A percentile compares a stretch with the other conserved stretches of the same genome.
Evolutionary conservation across 169 alveolate genomes (phyloP).

Genomic region (Amoebophrya sp.): DNA sequence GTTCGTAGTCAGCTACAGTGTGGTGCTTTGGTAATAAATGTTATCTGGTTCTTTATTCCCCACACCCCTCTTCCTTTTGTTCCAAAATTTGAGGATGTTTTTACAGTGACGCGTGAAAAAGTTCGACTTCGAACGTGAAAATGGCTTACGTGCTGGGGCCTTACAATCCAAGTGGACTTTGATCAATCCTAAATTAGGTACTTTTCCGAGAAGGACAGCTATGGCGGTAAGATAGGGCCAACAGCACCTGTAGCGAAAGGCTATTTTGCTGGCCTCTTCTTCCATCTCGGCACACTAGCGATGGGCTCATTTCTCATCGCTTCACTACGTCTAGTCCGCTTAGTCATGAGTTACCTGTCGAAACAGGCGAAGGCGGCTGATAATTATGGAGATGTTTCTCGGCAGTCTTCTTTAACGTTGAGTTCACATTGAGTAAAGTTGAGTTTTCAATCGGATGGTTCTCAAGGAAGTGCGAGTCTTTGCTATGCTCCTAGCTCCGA

Average conservation of each 20-base stretch:
- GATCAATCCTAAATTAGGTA: not conserved
- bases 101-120: too few species aligned
- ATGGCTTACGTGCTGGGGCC: too few species aligned
- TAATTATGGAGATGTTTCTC: too few species aligned
- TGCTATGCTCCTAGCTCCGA: too few species aligned
- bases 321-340: not conserved
- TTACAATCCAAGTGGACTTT: too few species aligned
- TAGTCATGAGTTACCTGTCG: not conserved
- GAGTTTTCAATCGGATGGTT: too few species aligned
- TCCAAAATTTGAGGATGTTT: too few species aligned
- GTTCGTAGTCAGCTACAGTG: constrained; percentile 20
- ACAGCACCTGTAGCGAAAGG: not conserved
- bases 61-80: too few species aligned
- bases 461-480: too few species aligned
- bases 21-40: not conserved
- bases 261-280: not conserved
- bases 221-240: not conserved
- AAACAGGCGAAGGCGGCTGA: not conserved
- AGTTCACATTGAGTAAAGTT: too few species aligned
- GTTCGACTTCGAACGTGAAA: not conserved
- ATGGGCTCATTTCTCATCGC: not conserved
- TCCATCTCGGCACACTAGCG: constrained; percentile 10
- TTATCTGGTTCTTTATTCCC: not conserved
- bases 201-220: not conserved
- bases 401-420: too few species aligned